These are phyloP conservation scores for Debaryomyces robertsiae DNA, from an alignment of 1,139 yeast species.

Conservation along the genomic window DNA sequence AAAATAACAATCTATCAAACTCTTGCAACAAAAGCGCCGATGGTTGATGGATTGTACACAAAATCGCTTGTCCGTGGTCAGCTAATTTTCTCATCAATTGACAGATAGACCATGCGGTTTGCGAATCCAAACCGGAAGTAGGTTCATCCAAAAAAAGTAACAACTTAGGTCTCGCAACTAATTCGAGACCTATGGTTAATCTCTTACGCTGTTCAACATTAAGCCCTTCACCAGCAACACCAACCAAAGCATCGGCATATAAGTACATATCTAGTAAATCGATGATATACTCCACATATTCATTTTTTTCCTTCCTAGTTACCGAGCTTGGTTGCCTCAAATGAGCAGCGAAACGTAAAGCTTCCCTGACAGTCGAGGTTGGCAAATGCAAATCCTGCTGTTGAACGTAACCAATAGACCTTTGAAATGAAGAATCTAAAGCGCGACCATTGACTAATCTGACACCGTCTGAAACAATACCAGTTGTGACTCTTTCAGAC, in stretches of 20 bases:
- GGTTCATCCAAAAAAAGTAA: slow-evolving; percentile 43
- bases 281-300: slow-evolving; percentile 67
- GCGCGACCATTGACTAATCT: slow-evolving; percentile 73
- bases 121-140: slow-evolving; percentile 46
- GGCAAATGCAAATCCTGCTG: slow-evolving; percentile 78
- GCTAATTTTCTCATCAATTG: slow-evolving; percentile 77
- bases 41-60: slow-evolving; percentile 86
- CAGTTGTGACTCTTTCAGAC: slow-evolving; percentile 77
- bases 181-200: slow-evolving; percentile 55
- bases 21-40: slow-evolving; percentile 76
- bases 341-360: slow-evolving; percentile 69
- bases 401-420: slow-evolving; percentile 82
- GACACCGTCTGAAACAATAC: slow-evolving; percentile 69
- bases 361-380: slow-evolving; percentile 81
- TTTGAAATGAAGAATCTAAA: slow-evolving; percentile 73
- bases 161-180: slow-evolving; percentile 42
- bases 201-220: slow-evolving; percentile 88
- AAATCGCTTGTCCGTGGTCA: slow-evolving; percentile 77
- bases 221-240: slow-evolving; percentile 76
- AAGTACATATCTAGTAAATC: slow-evolving; percentile 61
- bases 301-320: slow-evolving; percentile 60
- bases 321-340: slow-evolving; percentile 66
- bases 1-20: slow-evolving; percentile 73
- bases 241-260: slow-evolving; percentile 82
- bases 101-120: slow-evolving; percentile 73